Evolutionary conservation across 2,329 filamentous ascomycete genomes (phyloP).

Genomic region (Cladophialophora psammophila): DNA sequence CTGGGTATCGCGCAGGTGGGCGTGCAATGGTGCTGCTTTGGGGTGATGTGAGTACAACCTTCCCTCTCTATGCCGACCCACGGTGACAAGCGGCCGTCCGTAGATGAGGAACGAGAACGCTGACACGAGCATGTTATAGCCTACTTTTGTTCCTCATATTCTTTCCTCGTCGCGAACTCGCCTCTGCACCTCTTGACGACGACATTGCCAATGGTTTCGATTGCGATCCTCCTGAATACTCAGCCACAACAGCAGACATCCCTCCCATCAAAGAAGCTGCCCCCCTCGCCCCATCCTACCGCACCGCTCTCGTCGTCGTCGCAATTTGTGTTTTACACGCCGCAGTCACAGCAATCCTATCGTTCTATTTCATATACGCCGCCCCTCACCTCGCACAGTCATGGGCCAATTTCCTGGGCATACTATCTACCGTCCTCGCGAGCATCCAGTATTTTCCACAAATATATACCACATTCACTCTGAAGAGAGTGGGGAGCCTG

Average conservation of each 20-base stretch:
- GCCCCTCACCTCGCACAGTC: slow-evolving; percentile 69
- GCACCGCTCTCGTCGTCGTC: slow-evolving; percentile 79
- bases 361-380: slow-evolving; percentile 66
- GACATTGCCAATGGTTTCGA: slow-evolving; percentile 3
- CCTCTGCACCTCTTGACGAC: slow-evolving; percentile 52
- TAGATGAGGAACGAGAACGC: not conserved
- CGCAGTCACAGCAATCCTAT: slow-evolving; percentile 70
- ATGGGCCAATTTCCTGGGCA: slow-evolving; percentile 87
- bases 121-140: slow-evolving; percentile 56
- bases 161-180: slow-evolving; percentile 72
- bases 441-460: slow-evolving; percentile 93
- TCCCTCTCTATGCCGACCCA: not conserved
- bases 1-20: slow-evolving; percentile 91
- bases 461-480: slow-evolving; percentile 85
- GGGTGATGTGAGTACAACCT: slow-evolving; percentile 74
- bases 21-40: slow-evolving; percentile 90
- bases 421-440: slow-evolving; percentile 79
- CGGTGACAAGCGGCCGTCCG: not conserved
- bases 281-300: slow-evolving; percentile 67
- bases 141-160: slow-evolving; percentile 93
- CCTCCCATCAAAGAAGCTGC: slow-evolving; percentile 43
- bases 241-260: slow-evolving; percentile 17
- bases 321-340: slow-evolving; percentile 76
- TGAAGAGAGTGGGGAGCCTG: slow-evolving; percentile 87
- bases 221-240: not conserved